Base-by-base conservation (phyloP, 2,329 filamentous ascomycete species). In the Periglandula ipomoeae region DNA sequence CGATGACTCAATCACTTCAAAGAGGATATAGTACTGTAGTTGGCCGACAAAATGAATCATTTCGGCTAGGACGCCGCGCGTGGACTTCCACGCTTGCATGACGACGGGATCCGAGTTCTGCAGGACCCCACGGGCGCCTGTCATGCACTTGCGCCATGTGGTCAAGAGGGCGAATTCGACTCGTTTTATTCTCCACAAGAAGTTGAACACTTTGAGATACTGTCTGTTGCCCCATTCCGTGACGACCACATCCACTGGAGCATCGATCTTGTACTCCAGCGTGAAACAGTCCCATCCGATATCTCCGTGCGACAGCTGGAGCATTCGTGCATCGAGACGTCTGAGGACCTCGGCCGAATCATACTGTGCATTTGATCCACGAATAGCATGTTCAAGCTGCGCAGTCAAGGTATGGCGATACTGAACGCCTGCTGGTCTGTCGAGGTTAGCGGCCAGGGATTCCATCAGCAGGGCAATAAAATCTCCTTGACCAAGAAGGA, bases 251-350 rank as follows among this genome's bases (percentile, higher is more conserved):
- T 98, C 93, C 22, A 96, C 87, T 0, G 93, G 93, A 2, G 91
- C 87, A 63, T 95, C 90, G 57, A 98, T 93, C 65, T 97, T 96
- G 70, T 98, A 98, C 65, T 98, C 94, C 8, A 98, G 80, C 0
- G 93, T 98, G 68, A 98, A 98, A 62, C 94, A 95, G 62, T 98
- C 93, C 93, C 93, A 98, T 44, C 93, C 93, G 47, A 96, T 97
- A 59, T 98, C 93, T 46, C 93, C 93, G 59, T 96, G 90, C 8
- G 87, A 94, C 5, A 97, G 78, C 68, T 97, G 91, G 37, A 98
- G 77, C 91, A 98, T 97, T 53, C 94, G 87, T n/a, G 93, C 91
- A 66, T 98, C 93, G 3, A 98, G 78, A 10, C 93, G 82, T 5
- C 89, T 82, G 24, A 98, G 79, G 5, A 98, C 90, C 61, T 98